Conservation (phyloP, 2,329 filamentous ascomycete genomes). For the Diaporthe sp. region DNA sequence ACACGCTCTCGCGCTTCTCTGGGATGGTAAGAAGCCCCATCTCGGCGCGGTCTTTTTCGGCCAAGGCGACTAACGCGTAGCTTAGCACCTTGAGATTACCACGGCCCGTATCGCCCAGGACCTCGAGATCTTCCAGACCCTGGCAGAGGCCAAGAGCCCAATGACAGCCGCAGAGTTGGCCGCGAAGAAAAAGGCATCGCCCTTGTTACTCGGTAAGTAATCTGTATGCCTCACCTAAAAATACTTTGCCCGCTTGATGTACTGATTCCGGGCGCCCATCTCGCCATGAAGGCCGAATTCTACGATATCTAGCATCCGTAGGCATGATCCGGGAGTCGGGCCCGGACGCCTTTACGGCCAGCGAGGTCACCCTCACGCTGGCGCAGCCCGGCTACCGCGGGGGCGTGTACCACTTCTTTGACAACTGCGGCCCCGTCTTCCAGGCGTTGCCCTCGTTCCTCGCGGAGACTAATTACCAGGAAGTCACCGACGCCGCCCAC, state of each 20-base stretch:
- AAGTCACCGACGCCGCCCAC: conserved; percentile 42
- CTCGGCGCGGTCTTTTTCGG: fast-evolving
- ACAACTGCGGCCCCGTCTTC: conserved; percentile 43
- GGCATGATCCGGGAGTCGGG: conserved; percentile 36
- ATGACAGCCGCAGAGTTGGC: conserved; percentile 16
- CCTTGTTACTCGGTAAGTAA: conserved; percentile 6
- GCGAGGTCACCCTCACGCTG: conserved; percentile 32
- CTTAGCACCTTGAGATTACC: conserved; percentile 21
- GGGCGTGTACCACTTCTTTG: conserved; percentile 43
- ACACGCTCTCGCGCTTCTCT: conserved; percentile 36
- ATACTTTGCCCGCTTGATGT: background rate
- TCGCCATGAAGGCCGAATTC: background rate
- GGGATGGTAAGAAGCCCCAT: background rate
- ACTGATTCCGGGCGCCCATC: background rate
- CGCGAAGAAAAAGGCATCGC: conserved; percentile 7
- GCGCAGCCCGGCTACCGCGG: conserved; percentile 40
- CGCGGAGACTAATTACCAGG: conserved; percentile 44
- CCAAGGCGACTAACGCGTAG: background rate
- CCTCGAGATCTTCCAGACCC: conserved; percentile 22
- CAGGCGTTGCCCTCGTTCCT: conserved; percentile 44
- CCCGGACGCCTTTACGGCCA: conserved; percentile 37
- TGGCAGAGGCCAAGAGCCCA: background rate
- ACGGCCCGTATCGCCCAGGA: conserved; percentile 12
- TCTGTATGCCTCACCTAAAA: fast-evolving
- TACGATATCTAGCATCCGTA: conserved; percentile 12